These are phyloP conservation scores for Candida sphagnicola DNA, from an alignment of 805 yeast genomes.

Conservation along the genomic window DNA sequence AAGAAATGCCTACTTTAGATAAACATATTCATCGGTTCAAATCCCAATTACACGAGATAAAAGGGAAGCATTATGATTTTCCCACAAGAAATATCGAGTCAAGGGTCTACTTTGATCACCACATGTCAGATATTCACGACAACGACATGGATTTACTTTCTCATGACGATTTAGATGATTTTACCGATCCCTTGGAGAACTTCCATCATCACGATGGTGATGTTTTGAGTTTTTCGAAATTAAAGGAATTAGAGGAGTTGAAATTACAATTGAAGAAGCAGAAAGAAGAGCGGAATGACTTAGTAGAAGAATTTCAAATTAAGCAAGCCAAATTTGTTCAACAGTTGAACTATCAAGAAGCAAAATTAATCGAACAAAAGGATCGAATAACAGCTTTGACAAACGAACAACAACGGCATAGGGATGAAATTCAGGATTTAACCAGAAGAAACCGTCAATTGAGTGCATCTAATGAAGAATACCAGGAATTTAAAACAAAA, in stretches of 20 bases:
- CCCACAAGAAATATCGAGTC: too few relatives aligned
- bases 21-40: not conserved
- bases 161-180: not conserved
- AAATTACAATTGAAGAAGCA: slow-evolving; percentile 1
- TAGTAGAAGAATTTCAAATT: slow-evolving; percentile 7
- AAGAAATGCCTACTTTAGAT: not conserved
- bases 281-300: slow-evolving; percentile 5
- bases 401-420: not conserved
- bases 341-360: slow-evolving; percentile 1
- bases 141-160: not conserved
- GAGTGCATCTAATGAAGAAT: not conserved
- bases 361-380: not conserved
- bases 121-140: slow-evolving; percentile 2
- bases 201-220: not conserved
- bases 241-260: slow-evolving; percentile 5
- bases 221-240: not conserved
- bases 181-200: not conserved
- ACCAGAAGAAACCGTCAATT: not conserved
- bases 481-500: slow-evolving; percentile 1
- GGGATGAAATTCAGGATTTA: not conserved
- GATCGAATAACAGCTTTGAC: not conserved
- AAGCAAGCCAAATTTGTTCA: slow-evolving; percentile 1
- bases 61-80: not conserved
- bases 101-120: not conserved
- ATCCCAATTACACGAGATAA: not conserved